Percentiles rank a stretch among this genome's conserved stretches.
These are phyloP conservation scores for Metarhizium brunneum DNA, from an alignment of 2,329 filamentous ascomycete genomes.

Conservation along the genomic window DNA sequence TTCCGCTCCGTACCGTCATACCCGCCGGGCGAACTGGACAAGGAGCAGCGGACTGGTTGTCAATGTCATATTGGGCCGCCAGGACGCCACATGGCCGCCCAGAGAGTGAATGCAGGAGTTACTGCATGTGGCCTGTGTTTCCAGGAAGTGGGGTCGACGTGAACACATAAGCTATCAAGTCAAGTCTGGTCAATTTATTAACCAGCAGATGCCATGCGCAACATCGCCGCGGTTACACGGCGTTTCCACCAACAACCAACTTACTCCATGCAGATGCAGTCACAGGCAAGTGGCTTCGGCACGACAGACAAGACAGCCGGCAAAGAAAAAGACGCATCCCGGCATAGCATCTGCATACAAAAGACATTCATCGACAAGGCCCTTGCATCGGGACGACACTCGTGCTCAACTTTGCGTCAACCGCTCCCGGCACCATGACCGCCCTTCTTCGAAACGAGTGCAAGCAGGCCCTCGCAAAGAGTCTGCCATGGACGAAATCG, in stretches of 20 bases:
- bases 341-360: not conserved
- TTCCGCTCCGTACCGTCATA: not conserved
- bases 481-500: conserved; percentile 24
- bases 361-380: not conserved
- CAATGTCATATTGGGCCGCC: not conserved
- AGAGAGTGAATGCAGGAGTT: too few species aligned
- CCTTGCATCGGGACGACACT: not conserved
- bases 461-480: conserved; percentile 7
- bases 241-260: not conserved
- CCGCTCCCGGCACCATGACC: not conserved
- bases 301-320: not conserved
- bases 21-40: not conserved
- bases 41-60: too few species aligned
- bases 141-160: not conserved
- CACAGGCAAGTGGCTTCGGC: not conserved
- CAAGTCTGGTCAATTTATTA: not conserved
- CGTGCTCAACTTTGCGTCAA: not conserved
- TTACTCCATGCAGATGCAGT: not conserved
- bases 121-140: not conserved
- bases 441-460: not conserved
- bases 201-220: not conserved
- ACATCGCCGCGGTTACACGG: not conserved
- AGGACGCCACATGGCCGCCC: not conserved
- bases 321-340: not conserved
- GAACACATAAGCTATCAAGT: not conserved